phyloP scores from a whole-genome alignment of 352 stramenopile genomes.

The Sclerospora graminicola region DNA sequence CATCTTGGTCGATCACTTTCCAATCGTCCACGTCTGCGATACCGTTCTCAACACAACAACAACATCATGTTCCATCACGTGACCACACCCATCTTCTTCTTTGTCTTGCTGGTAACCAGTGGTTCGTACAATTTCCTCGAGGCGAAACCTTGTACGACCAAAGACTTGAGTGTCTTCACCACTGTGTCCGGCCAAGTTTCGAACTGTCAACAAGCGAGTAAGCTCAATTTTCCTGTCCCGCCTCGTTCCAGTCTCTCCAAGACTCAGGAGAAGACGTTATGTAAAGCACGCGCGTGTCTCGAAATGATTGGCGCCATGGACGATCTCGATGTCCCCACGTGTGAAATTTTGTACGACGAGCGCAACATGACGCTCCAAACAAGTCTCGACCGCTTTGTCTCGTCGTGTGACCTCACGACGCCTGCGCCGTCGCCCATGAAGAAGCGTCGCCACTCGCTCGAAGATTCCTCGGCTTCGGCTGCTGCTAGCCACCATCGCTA shows the following conservation, averaged over 20 bases:
- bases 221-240: conserved; percentile 32
- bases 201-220: conserved; percentile 28
- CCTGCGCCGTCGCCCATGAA: conserved; percentile 20
- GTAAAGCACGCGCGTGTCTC: conserved; percentile 32
- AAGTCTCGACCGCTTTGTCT: conserved; percentile 34
- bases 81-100: too few relatives aligned
- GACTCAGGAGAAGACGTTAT: conserved; percentile 25
- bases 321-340: conserved; percentile 43
- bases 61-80: too few relatives aligned
- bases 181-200: conserved; percentile 24
- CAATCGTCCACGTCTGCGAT: conserved; percentile 14
- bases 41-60: conserved; percentile 1
- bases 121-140: neutral
- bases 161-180: conserved; percentile 38
- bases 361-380: conserved; percentile 44
- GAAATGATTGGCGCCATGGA: conserved; percentile 43
- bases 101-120: too few relatives aligned
- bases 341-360: conserved; percentile 31
- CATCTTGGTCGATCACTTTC: conserved; percentile 5
- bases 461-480: neutral
- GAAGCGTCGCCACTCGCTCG: conserved; percentile 30
- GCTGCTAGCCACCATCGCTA: too few relatives aligned
- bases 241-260: conserved; percentile 19
- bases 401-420: conserved; percentile 28
- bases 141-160: conserved; percentile 20